Conservation (phyloP, 2,329 filamentous ascomycete genomes). For the Paecilomyces fulvus region DNA sequence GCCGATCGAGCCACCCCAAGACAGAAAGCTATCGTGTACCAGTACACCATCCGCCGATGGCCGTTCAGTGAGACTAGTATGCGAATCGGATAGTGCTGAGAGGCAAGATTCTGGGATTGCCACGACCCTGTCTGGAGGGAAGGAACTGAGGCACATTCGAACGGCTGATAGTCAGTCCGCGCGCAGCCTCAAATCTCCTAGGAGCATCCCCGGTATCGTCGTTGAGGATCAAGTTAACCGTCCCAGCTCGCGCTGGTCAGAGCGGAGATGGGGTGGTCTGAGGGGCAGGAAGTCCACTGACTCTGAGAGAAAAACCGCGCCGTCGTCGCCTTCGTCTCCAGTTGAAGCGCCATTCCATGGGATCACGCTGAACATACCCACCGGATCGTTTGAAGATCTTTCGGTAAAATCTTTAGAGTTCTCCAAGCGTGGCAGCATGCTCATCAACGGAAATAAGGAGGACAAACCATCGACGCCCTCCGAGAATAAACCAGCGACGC, state of each 20-base stretch:
- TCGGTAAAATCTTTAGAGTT: constrained; percentile 47
- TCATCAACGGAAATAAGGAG: constrained; percentile 30
- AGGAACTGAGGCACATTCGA: constrained; percentile 9
- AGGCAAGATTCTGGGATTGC: constrained; percentile 8
- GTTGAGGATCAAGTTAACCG: constrained; percentile 27
- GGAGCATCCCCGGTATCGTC: constrained; percentile 33
- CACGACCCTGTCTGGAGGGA: constrained; percentile 6
- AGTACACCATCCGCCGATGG: constrained; percentile 2
- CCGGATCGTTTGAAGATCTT: constrained; percentile 45
- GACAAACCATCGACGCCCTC: background rate
- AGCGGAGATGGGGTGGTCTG: constrained; percentile 34
- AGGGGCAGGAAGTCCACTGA: constrained; percentile 25
- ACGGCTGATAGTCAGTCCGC: constrained; percentile 14
- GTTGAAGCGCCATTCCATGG: constrained; percentile 35
- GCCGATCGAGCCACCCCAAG: constrained; percentile 13
- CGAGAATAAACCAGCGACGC: background rate
- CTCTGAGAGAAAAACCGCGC: constrained; percentile 18
- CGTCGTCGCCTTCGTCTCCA: constrained; percentile 23
- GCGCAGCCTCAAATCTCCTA: constrained; percentile 20
- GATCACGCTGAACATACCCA: constrained; percentile 49
- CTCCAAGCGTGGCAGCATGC: constrained; percentile 52
- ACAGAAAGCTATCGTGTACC: constrained; percentile 8
- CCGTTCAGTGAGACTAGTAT: constrained; percentile 17
- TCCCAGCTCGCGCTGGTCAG: constrained; percentile 36
- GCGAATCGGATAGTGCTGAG: constrained; percentile 10